Percentiles rank a stretch among this genome's conserved stretches.
Evolutionary conservation across 2,329 filamentous ascomycete genomes (phyloP).

Genomic region (Exophiala sideris): DNA sequence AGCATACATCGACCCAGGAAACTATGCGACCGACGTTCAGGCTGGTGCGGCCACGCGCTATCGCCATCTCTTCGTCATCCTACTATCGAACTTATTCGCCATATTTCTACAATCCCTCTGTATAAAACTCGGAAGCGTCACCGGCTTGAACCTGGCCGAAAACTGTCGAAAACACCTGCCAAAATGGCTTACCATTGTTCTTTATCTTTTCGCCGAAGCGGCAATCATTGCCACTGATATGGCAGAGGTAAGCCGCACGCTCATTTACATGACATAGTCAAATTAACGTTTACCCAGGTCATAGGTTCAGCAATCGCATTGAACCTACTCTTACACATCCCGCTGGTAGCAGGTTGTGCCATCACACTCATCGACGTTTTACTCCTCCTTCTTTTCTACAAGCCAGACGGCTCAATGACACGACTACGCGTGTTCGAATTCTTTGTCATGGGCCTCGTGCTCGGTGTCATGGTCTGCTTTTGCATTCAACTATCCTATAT

Average conservation of each 20-base stretch:
- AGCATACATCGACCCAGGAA: conserved; percentile 50
- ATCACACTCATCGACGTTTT: conserved; percentile 56
- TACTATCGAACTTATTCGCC: conserved; percentile 48
- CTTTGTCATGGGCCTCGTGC: conserved; percentile 53
- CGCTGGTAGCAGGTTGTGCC: conserved; percentile 55
- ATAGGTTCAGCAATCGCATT: conserved; percentile 57
- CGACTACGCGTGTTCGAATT: conserved; percentile 53
- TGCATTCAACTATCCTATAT: conserved; percentile 56
- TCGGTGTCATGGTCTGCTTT: conserved; percentile 57
- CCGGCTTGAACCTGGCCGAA: conserved; percentile 63
- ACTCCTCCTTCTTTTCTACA: conserved; percentile 55
- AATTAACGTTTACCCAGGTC: conserved; percentile 38
- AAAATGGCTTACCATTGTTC: conserved; percentile 59
- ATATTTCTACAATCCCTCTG: conserved; percentile 48
- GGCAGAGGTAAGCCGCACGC: conserved; percentile 52
- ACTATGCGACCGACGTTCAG: conserved; percentile 50
- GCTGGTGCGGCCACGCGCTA: conserved; percentile 46
- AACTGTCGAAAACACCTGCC: conserved; percentile 65
- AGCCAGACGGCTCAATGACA: conserved; percentile 50
- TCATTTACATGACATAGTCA: background rate
- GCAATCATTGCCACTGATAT: conserved; percentile 71
- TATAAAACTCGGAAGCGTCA: conserved; percentile 65
- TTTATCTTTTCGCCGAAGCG: conserved; percentile 63
- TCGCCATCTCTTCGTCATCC: conserved; percentile 45
- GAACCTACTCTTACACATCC: conserved; percentile 53